Evolutionary conservation across 495 filamentous ascomycete species (phyloP), one percentile per base, ranked within the genome.

Genomic region (Friedmanniomyces endolithicus): DNA sequence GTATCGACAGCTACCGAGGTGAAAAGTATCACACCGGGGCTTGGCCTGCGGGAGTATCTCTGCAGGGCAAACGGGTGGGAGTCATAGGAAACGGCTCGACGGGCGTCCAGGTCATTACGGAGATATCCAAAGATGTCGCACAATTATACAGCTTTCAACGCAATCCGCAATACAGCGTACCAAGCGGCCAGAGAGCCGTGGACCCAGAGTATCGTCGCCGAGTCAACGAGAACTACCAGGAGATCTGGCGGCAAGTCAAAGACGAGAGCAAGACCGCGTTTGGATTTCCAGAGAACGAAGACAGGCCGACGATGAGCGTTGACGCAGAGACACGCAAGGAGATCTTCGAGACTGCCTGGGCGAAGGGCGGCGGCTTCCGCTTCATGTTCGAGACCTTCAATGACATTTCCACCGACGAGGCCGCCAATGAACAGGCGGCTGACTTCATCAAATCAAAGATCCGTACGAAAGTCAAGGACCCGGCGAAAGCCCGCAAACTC

Each of bases 1-100:
- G 66, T 4, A 20, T 72, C 16, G 53, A 68, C 17, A 63, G 53
- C 17, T 71, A 71, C 60, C 65, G 68, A 50, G 68, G 70, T 9
- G 35, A 55, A 59, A 74, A 76, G 60, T 72, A 72, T 22, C 80
- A 78, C 71, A 71, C 73, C 51, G 73, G 68, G 8, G 72, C 73
- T 57, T 73, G 71, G 51, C 71, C 68, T 27, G 58, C 68, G 34
- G 67, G 77, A n/a, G 19, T 27, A 11, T 22, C 34, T 14, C 6
- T 61, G 25, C 6, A 50, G 11, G 55, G 50, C 20, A 61, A 61
- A 43, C 29, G 40, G 11, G 59, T 61, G 22, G 59, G 53, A 11
- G 45, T 61, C 0, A 52, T 61, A 20, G 59, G 59, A 8, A 57
- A 41, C 25, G 59, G 59, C 12, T 33, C 53, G 9, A 60, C 52